Evolutionary conservation across 2,329 filamentous ascomycete genomes (phyloP).

Genomic region (Ilyonectria robusta): DNA sequence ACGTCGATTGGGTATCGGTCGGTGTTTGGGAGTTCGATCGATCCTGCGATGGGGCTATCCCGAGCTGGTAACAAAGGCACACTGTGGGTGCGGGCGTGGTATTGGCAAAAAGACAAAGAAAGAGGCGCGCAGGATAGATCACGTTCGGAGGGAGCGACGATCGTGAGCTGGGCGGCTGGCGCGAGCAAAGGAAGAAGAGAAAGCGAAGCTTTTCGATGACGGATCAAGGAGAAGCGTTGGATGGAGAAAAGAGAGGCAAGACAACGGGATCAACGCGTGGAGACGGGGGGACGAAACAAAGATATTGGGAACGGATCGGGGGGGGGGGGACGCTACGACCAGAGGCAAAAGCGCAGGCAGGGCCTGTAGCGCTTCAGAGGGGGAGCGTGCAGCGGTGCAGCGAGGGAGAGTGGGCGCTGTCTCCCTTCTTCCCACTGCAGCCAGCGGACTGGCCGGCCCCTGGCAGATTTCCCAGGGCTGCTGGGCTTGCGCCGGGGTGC

Average conservation of each 20-base stretch:
- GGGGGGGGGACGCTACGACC: neutral
- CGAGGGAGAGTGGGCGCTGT: neutral
- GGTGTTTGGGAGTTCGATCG: slow-evolving; percentile 44
- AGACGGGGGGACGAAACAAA: slow-evolving; percentile 48
- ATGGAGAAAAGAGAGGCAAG: slow-evolving; percentile 27
- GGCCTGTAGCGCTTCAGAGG: neutral
- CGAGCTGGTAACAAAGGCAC: slow-evolving; percentile 30
- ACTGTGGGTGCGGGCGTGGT: slow-evolving; percentile 22
- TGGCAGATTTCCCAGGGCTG: slow-evolving; percentile 11
- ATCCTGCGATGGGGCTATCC: slow-evolving; percentile 49
- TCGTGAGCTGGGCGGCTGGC: slow-evolving; percentile 37
- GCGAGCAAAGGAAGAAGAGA: slow-evolving; percentile 36
- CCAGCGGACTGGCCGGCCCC: slow-evolving; percentile 11
- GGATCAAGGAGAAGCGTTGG: slow-evolving; percentile 42
- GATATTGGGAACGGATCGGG: slow-evolving; percentile 36
- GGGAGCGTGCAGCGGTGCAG: slow-evolving; percentile 9
- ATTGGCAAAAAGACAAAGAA: slow-evolving; percentile 29
- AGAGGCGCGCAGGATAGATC: slow-evolving; percentile 36
- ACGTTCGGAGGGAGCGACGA: slow-evolving; percentile 41
- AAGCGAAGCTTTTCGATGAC: slow-evolving; percentile 45
- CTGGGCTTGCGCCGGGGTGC: slow-evolving; percentile 6
- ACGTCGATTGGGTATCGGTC: slow-evolving; percentile 47
- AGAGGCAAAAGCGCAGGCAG: slow-evolving; percentile 10
- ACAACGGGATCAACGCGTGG: slow-evolving; percentile 29
- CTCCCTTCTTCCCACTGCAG: neutral